Conservation (phyloP, 495 filamentous ascomycete genomes). For the Aspergillus leporis region DNA sequence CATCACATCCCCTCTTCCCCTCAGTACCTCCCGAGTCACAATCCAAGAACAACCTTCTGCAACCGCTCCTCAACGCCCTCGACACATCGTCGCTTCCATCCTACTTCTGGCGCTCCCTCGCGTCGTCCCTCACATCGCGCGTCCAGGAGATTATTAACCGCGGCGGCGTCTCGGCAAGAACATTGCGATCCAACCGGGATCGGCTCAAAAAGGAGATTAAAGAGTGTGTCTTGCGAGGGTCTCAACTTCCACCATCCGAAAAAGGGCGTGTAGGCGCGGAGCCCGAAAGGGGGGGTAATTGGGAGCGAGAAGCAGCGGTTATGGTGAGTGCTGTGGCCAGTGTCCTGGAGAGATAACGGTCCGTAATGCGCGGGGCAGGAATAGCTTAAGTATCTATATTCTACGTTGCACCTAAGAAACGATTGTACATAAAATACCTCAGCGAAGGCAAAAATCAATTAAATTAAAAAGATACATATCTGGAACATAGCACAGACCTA, state of each 20-base stretch:
- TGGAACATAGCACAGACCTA: not conserved
- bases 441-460: too few relatives aligned
- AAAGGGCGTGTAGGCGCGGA: constrained; percentile 41
- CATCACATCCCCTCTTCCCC: constrained; percentile 62
- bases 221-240: constrained; percentile 79
- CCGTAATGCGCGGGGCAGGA: not conserved
- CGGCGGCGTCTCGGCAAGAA: constrained; percentile 81
- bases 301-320: constrained; percentile 92
- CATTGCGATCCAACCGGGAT: constrained; percentile 73
- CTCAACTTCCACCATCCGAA: constrained; percentile 57
- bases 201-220: constrained; percentile 73
- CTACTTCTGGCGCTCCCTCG: constrained; percentile 89
- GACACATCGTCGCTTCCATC: constrained; percentile 86
- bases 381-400: not conserved
- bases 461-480: not conserved
- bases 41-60: constrained; percentile 59
- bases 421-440: not conserved
- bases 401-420: not conserved
- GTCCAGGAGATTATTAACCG: constrained; percentile 80
- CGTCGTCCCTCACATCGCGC: constrained; percentile 69
- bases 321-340: constrained; percentile 81
- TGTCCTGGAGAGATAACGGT: constrained; percentile 44
- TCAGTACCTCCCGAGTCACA: constrained; percentile 13
- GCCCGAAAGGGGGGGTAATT: constrained; percentile 51
- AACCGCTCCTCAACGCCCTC: constrained; percentile 71